Conservation (phyloP, 1,284 basidiomycete species). For the Coniophora puteana region DNA sequence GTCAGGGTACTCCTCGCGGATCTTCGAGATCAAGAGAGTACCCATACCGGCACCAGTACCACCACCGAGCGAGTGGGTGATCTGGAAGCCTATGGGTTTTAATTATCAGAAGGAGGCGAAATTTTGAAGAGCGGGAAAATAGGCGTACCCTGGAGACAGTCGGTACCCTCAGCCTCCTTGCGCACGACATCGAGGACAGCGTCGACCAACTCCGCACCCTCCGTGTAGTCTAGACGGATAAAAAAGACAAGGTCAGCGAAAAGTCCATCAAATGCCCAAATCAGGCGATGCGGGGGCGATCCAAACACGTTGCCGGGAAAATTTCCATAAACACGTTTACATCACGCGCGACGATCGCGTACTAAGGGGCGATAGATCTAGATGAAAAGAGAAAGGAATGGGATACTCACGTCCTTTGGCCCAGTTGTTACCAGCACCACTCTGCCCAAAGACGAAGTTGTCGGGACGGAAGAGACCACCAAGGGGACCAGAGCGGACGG, state of each 20-base stretch:
- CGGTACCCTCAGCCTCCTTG: conserved; percentile 88
- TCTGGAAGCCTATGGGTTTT: conserved; percentile 76
- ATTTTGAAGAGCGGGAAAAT: conserved; percentile 10
- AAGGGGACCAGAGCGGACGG: conserved; percentile 82
- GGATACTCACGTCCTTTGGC: conserved; percentile 86
- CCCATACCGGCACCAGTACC: conserved; percentile 96
- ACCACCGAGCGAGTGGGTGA: conserved; percentile 95
- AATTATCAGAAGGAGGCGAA: conserved; percentile 12
- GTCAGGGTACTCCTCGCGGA: conserved; percentile 92
- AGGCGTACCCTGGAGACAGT: conserved; percentile 81
- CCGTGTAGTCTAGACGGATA: conserved; percentile 81
- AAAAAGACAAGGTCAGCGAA: conserved; percentile 14
- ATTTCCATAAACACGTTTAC: conserved; percentile 2
- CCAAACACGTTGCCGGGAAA: conserved; percentile 4
- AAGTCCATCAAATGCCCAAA: neutral
- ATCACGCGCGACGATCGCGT: too few species aligned
- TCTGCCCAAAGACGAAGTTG: conserved; percentile 90
- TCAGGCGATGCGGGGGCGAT: neutral
- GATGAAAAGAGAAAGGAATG: too few species aligned
- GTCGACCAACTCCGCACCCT: conserved; percentile 96
- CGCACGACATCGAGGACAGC: conserved; percentile 87
- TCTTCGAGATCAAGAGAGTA: conserved; percentile 87
- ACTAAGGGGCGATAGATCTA: too few species aligned
- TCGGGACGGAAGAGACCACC: conserved; percentile 92
- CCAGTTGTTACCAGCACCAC: conserved; percentile 96